These are phyloP conservation scores for Kondoa malvinella DNA, from an alignment of 768 basidiomycete species.

Conservation along the genomic window DNA sequence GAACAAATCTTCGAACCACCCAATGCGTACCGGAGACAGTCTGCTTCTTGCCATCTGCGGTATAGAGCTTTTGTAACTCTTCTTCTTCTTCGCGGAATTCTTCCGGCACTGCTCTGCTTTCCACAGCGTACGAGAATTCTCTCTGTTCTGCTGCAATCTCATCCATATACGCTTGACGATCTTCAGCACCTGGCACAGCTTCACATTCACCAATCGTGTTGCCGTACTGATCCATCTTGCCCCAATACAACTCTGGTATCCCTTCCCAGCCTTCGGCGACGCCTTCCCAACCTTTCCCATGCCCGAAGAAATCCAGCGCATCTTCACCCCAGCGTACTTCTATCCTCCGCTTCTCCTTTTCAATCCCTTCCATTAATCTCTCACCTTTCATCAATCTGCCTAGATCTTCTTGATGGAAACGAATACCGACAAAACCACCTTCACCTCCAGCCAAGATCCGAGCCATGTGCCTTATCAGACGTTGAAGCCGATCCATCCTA, in stretches of 20 bases:
- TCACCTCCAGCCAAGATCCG: neutral
- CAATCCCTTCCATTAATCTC: neutral
- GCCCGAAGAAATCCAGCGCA: neutral
- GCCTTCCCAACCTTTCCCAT: neutral
- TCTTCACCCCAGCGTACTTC: neutral
- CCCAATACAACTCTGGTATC: neutral
- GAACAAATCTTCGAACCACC: neutral
- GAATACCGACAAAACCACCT: neutral
- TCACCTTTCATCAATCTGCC: neutral
- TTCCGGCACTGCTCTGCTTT: neutral
- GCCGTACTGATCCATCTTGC: neutral
- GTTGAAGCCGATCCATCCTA: neutral
- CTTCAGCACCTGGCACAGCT: neutral
- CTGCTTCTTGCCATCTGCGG: neutral
- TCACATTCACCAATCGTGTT: neutral
- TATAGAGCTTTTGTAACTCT: neutral
- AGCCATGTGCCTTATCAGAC: neutral
- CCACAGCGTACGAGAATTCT: neutral
- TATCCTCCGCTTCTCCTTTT: neutral
- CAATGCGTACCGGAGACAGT: neutral
- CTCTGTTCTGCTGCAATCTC: neutral
- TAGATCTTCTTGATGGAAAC: neutral
- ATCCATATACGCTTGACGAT: neutral
- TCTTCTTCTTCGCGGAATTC: neutral
- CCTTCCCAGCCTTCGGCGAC: neutral